phyloP scores from a whole-genome alignment of 257 asterid genomes.

The Penstemon eatonii region DNA sequence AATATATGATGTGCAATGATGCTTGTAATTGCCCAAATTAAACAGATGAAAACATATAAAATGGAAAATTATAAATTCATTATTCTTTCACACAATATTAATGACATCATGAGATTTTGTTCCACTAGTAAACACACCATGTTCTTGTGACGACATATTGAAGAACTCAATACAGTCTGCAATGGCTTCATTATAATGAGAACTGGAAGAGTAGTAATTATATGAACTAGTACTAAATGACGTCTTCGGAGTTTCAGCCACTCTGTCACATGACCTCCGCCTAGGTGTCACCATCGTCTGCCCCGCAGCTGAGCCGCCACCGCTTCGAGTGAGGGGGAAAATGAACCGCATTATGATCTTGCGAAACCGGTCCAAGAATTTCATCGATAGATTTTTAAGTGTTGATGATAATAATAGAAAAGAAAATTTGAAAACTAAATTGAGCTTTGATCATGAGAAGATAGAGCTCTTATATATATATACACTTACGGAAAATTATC shows the following conservation, averaged over 20 bases:
- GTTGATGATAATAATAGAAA: not conserved
- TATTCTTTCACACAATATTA: conserved; percentile 31
- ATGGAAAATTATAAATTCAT: not conserved
- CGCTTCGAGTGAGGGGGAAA: conserved; percentile 34
- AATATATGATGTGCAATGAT: not conserved
- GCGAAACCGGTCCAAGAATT: conserved; percentile 55
- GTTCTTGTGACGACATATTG: conserved; percentile 49
- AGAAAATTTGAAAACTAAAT: not conserved
- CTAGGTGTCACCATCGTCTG: conserved; percentile 33
- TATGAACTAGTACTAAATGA: conserved; percentile 50
- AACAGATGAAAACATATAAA: not conserved
- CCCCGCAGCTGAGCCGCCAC: conserved; percentile 24
- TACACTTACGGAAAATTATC: not conserved
- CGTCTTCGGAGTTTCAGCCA: conserved; percentile 63
- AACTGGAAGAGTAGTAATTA: conserved; percentile 47
- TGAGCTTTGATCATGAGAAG: not conserved
- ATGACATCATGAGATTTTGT: conserved; percentile 38
- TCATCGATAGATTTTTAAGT: conserved; percentile 38
- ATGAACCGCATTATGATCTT: conserved; percentile 58
- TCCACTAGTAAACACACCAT: conserved; percentile 30
- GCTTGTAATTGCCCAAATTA: not conserved
- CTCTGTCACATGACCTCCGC: conserved; percentile 53
- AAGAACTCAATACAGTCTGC: conserved; percentile 82
- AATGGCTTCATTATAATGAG: conserved; percentile 72
- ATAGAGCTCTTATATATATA: conserved; percentile 28